Evolutionary conservation across 345 rosid species (phyloP).

Genomic region (Populus deltoides): DNA sequence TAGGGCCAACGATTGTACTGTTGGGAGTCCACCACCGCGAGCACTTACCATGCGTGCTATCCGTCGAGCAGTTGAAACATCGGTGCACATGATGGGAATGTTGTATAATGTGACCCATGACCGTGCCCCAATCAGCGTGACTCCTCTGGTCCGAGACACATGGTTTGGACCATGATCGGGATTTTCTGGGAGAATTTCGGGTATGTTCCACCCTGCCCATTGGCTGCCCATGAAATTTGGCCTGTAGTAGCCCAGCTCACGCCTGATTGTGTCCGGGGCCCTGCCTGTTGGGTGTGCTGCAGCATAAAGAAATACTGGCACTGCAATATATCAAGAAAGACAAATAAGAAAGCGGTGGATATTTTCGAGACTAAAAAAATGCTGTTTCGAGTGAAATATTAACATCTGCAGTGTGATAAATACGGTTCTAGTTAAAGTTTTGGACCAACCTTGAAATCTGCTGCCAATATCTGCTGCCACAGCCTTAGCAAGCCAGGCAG

Average conservation of each 20-base stretch:
- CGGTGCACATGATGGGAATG: slow-evolving; percentile 46
- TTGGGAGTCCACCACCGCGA: slow-evolving; percentile 62
- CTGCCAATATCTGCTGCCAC: slow-evolving; percentile 52
- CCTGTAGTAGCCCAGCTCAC: slow-evolving; percentile 57
- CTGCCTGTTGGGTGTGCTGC: slow-evolving; percentile 60
- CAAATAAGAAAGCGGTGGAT: not conserved
- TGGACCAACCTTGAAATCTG: slow-evolving; percentile 42
- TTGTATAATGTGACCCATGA: slow-evolving; percentile 51
- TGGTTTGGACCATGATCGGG: slow-evolving; percentile 49
- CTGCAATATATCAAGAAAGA: slow-evolving; percentile 26
- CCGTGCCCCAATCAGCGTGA: slow-evolving; percentile 54
- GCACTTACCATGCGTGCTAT: slow-evolving; percentile 62
- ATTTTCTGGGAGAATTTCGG: slow-evolving; percentile 30
- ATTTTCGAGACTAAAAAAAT: too few species aligned
- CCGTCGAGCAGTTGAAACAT: slow-evolving; percentile 36
- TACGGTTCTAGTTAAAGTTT: not conserved
- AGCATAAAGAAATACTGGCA: slow-evolving; percentile 53
- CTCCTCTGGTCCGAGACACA: slow-evolving; percentile 42
- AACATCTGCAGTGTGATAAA: not conserved
- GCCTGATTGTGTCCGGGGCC: slow-evolving; percentile 52
- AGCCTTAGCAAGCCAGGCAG: slow-evolving; percentile 60
- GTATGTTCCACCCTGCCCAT: slow-evolving; percentile 51
- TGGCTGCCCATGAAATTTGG: slow-evolving; percentile 57
- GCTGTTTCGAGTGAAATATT: too few species aligned
- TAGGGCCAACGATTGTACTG: slow-evolving; percentile 52